Conservation (phyloP, 176 grass and related monocot genomes). For the Raddia guianensis region DNA sequence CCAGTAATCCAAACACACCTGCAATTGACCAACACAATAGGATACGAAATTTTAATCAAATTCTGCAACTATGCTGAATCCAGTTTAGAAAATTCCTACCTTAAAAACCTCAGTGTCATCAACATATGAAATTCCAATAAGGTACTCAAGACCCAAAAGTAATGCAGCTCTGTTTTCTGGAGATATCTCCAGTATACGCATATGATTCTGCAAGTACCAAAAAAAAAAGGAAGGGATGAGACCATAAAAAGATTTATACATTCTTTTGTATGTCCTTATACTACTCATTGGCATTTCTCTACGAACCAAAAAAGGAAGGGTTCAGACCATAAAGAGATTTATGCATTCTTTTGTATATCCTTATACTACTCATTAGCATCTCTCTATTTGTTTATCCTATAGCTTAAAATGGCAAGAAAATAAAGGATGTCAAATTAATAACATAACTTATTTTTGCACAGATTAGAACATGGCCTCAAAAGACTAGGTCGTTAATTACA, state of each 20-base stretch:
- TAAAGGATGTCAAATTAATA: background rate
- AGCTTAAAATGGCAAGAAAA: background rate
- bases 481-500: background rate
- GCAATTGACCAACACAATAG: slow-evolving; percentile 22
- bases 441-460: background rate
- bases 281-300: slow-evolving; percentile 45
- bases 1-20: slow-evolving; percentile 99
- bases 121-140: slow-evolving; percentile 96
- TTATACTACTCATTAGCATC: slow-evolving; percentile 25
- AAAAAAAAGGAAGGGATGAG: slow-evolving; percentile 12
- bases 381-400: background rate
- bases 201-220: slow-evolving; percentile 65
- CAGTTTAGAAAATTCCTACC: slow-evolving; percentile 51
- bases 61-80: slow-evolving; percentile 23
- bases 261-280: slow-evolving; percentile 5
- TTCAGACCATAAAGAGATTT: slow-evolving; percentile 28
- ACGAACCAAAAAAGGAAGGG: slow-evolving; percentile 8
- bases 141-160: slow-evolving; percentile 89
- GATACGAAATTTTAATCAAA: background rate
- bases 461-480: slow-evolving; percentile 19
- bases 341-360: background rate
- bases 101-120: slow-evolving; percentile 99
- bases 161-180: slow-evolving; percentile 84
- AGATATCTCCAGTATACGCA: slow-evolving; percentile 75
- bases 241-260: slow-evolving; percentile 17